Conservation (phyloP, 2,329 filamentous ascomycete genomes). For the Curvularia verruculosa region DNA sequence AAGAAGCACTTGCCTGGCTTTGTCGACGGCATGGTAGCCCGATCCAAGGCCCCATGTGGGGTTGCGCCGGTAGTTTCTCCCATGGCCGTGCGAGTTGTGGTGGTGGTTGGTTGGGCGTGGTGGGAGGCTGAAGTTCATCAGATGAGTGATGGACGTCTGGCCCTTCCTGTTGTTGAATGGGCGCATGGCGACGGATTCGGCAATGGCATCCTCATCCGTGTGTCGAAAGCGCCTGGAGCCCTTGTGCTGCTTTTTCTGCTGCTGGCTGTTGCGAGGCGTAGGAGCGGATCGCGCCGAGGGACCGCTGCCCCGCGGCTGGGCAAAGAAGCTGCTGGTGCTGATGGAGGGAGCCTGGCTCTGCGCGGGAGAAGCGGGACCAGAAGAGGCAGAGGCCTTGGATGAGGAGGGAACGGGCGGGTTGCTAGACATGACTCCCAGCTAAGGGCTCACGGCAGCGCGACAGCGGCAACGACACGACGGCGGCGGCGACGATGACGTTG, state of each 20-base stretch:
- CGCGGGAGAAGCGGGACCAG: constrained; percentile 51
- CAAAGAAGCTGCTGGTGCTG: constrained; percentile 52
- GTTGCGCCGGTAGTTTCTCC: constrained; percentile 65
- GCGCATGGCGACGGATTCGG: constrained; percentile 72
- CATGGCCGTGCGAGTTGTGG: constrained; percentile 61
- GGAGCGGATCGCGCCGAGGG: constrained; percentile 48
- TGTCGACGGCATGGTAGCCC: constrained; percentile 88
- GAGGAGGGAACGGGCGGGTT: constrained; percentile 51
- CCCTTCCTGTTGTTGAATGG: constrained; percentile 76
- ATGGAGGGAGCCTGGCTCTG: constrained; percentile 52
- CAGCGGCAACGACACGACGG: constrained; percentile 1
- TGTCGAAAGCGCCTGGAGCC: constrained; percentile 75
- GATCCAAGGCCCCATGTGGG: constrained; percentile 85
- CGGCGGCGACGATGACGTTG: neutral
- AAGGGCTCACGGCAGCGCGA: constrained; percentile 32
- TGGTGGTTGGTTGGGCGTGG: constrained; percentile 69
- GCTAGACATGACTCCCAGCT: constrained; percentile 51
- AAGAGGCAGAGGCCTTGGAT: constrained; percentile 49
- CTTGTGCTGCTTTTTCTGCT: constrained; percentile 80
- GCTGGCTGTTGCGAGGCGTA: constrained; percentile 76
- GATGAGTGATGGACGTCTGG: constrained; percentile 94
- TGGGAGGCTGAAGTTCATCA: constrained; percentile 88
- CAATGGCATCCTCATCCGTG: constrained; percentile 85
- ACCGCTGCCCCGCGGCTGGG: constrained; percentile 52
- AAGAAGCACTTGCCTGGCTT: constrained; percentile 71